phyloP scores from a whole-genome alignment of 106 monocot species.

The Dendrobium nobile region DNA sequence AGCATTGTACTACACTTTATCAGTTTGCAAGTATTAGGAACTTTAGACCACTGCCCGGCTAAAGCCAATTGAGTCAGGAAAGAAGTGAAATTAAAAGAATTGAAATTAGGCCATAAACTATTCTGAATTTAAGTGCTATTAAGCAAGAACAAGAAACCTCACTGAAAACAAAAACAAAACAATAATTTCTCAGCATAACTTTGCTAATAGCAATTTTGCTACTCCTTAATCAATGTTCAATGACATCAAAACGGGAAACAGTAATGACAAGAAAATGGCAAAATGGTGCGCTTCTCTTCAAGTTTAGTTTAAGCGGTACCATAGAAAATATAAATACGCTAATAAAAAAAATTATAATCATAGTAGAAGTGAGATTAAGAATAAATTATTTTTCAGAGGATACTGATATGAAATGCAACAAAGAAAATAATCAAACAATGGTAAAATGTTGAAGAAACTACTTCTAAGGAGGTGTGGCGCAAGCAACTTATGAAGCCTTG shows the following conservation, averaged over 20 bases:
- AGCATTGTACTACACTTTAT: not conserved
- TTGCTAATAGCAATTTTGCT: not conserved
- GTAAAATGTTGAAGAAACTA: constrained; percentile 24
- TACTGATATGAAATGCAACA: not conserved
- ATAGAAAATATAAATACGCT: not conserved
- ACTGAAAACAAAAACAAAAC: not conserved
- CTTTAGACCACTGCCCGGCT: not conserved
- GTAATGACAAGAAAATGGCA: not conserved
- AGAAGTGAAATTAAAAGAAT: not conserved
- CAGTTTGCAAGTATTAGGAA: not conserved
- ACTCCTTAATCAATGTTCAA: not conserved
- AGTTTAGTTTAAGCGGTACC: not conserved
- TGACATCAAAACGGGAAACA: not conserved
- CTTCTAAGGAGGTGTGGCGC: constrained; percentile 93
- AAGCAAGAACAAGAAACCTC: not conserved
- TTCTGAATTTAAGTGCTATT: not conserved
- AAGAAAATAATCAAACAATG: not conserved
- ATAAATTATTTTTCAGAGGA: not conserved
- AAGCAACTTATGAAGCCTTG: constrained; percentile 95
- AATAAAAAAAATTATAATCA: not conserved
- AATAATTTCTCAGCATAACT: not conserved
- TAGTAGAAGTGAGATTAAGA: not conserved
- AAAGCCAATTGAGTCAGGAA: not conserved
- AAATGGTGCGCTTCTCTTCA: not conserved
- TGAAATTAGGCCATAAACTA: not conserved